A percentile compares a stretch with the other conserved stretches of the same genome.
These are phyloP conservation scores for Sporothrix inflata DNA, from an alignment of 2,329 filamentous ascomycete species.

Conservation along the genomic window DNA sequence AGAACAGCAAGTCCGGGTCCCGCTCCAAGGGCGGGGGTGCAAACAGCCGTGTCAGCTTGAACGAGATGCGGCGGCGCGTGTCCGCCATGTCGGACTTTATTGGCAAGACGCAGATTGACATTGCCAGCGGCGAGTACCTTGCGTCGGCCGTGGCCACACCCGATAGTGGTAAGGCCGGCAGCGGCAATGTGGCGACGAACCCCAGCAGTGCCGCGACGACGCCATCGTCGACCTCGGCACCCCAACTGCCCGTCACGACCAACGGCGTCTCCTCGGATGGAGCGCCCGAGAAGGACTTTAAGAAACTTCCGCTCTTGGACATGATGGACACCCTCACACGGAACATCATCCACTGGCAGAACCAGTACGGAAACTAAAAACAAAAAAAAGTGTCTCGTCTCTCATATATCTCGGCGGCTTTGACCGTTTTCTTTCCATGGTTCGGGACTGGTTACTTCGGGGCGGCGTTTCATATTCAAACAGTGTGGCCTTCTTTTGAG, in stretches of 20 bases:
- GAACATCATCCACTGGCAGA: conserved; percentile 84
- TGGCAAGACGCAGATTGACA: conserved; percentile 82
- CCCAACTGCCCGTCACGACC: not conserved
- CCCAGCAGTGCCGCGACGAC: conserved; percentile 12
- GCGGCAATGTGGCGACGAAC: not conserved
- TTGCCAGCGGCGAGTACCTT: conserved; percentile 63
- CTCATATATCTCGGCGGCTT: not conserved
- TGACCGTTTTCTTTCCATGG: not conserved
- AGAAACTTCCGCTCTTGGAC: conserved; percentile 74
- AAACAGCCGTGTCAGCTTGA: conserved; percentile 76
- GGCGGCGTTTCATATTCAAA: not conserved
- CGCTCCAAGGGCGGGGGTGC: conserved; percentile 59
- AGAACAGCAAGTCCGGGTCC: conserved; percentile 53
- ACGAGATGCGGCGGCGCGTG: conserved; percentile 84
- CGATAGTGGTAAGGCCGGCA: conserved; percentile 40
- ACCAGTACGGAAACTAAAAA: conserved; percentile 57
- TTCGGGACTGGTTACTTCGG: not conserved
- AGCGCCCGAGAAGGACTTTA: conserved; percentile 61
- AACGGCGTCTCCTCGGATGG: not conserved
- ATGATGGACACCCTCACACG: conserved; percentile 89
- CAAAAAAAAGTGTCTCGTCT: not conserved
- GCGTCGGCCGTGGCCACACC: conserved; percentile 33
- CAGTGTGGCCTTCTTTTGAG: not conserved
- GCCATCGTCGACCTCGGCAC: conserved; percentile 2
- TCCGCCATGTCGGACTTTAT: conserved; percentile 89